These are phyloP conservation scores for Darksidea phi DNA, from an alignment of 495 filamentous ascomycete species.

Conservation along the genomic window DNA sequence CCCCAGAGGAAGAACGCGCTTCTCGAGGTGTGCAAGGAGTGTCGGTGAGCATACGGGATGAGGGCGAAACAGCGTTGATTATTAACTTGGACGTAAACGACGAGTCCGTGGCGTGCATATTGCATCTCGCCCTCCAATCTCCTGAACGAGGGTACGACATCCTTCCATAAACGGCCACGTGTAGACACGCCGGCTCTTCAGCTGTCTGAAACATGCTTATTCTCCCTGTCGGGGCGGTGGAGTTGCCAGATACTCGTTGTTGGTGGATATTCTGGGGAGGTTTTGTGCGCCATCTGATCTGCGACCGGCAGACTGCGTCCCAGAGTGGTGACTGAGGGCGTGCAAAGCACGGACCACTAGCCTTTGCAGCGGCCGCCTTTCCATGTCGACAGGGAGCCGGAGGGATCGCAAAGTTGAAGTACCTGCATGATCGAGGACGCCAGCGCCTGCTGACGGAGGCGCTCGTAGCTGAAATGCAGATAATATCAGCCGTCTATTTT, in stretches of 20 bases:
- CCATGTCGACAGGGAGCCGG: too few species aligned
- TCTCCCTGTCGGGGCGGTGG: conserved; percentile 3
- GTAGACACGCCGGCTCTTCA: conserved; percentile 3
- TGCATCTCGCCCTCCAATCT: conserved; percentile 22
- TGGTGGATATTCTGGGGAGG: background rate
- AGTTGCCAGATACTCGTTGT: conserved; percentile 7
- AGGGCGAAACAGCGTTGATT: conserved; percentile 1
- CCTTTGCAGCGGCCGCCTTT: too few species aligned
- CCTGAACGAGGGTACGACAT: background rate
- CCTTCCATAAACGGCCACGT: conserved; percentile 28
- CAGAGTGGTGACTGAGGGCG: too few species aligned
- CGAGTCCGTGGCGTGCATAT: conserved; percentile 16
- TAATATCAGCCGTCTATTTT: conserved; percentile 22
- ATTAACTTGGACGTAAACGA: background rate
- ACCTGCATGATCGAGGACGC: conserved; percentile 24
- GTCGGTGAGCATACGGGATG: too few species aligned
- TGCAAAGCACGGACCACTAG: too few species aligned
- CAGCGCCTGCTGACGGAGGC: conserved; percentile 15
- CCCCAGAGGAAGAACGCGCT: too few species aligned
- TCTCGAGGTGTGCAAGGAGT: too few species aligned
- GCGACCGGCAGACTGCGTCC: too few species aligned
- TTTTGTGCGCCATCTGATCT: conserved; percentile 1
- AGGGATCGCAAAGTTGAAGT: too few species aligned
- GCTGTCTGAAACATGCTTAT: conserved; percentile 29
- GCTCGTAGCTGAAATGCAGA: background rate